Percentiles rank a stretch among this genome's conserved stretches.
Evolutionary conservation across 2,329 filamentous ascomycete species (phyloP).

Genomic region (Nannizzia gypsea): DNA sequence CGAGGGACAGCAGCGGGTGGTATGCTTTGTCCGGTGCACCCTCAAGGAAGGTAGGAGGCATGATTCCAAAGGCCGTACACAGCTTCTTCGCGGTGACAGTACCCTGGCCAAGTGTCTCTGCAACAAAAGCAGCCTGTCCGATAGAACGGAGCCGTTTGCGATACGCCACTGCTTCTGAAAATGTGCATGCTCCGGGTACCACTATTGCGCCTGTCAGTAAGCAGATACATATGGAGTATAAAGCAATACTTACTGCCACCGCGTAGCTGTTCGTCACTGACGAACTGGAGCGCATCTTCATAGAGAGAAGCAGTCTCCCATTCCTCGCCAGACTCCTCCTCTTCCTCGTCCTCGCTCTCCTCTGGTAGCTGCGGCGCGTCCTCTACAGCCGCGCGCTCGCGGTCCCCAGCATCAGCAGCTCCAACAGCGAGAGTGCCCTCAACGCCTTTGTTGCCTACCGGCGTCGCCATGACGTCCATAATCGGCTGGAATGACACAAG

Average conservation of each 20-base stretch:
- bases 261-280: constrained; percentile 42
- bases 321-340: constrained; percentile 11
- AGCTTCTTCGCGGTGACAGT: constrained; percentile 68
- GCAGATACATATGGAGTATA: constrained; percentile 15
- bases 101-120: constrained; percentile 56
- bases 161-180: constrained; percentile 56
- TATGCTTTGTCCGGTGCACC: constrained; percentile 62
- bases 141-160: constrained; percentile 60
- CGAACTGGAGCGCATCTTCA: constrained; percentile 49
- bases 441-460: background rate
- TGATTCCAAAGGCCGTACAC: constrained; percentile 72
- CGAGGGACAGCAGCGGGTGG: constrained; percentile 61
- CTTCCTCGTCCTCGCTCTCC: constrained; percentile 17
- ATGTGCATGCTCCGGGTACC: constrained; percentile 47
- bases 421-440: background rate
- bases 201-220: constrained; percentile 18
- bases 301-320: constrained; percentile 40
- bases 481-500: constrained; percentile 13
- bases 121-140: constrained; percentile 67
- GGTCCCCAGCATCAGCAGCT: background rate
- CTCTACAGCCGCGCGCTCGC: constrained; percentile 13
- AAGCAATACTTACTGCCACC: constrained; percentile 34
- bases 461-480: constrained; percentile 23
- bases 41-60: constrained; percentile 61
- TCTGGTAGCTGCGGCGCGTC: constrained; percentile 26